Conservation (phyloP, 1,284 basidiomycete species). For the Apiotrichum gamsii region DNA sequence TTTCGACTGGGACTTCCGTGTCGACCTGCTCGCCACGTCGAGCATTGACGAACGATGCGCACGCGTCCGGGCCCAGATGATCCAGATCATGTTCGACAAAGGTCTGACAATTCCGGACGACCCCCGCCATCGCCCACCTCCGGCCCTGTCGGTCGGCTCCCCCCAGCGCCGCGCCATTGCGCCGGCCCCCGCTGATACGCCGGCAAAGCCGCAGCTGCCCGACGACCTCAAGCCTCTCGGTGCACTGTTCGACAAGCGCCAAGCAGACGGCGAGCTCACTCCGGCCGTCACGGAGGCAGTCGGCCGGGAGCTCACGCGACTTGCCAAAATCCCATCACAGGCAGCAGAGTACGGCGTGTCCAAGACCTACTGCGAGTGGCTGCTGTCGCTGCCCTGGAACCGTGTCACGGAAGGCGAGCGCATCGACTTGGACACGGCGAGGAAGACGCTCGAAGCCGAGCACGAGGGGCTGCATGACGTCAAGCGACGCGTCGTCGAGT, state of each 20-base stretch:
- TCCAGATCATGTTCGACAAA: constrained; percentile 19
- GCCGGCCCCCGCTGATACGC: neutral
- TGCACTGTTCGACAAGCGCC: constrained; percentile 15
- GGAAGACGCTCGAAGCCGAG: constrained; percentile 34
- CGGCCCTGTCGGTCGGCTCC: neutral
- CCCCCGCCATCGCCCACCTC: constrained; percentile 4
- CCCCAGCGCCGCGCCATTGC: constrained; percentile 1
- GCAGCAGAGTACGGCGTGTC: constrained; percentile 40
- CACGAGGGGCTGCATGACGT: constrained; percentile 43
- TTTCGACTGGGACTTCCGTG: constrained; percentile 33
- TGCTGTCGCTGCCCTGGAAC: constrained; percentile 39
- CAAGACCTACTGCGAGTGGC: constrained; percentile 42
- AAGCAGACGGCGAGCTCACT: constrained; percentile 23
- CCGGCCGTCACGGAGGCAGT: constrained; percentile 24
- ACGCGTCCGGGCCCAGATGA: constrained; percentile 27
- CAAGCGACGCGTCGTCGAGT: constrained; percentile 42
- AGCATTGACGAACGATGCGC: constrained; percentile 26
- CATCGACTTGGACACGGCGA: constrained; percentile 31
- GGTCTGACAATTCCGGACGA: constrained; percentile 19
- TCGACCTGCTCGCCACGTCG: constrained; percentile 33
- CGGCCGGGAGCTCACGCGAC: constrained; percentile 28
- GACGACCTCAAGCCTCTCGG: constrained; percentile 38
- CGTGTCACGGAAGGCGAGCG: constrained; percentile 28
- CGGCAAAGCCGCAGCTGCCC: constrained; percentile 17
- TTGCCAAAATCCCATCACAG: constrained; percentile 37